Base-by-base conservation (phyloP, 768 basidiomycete genomes). In the Phanerochaete carnosa region DNA sequence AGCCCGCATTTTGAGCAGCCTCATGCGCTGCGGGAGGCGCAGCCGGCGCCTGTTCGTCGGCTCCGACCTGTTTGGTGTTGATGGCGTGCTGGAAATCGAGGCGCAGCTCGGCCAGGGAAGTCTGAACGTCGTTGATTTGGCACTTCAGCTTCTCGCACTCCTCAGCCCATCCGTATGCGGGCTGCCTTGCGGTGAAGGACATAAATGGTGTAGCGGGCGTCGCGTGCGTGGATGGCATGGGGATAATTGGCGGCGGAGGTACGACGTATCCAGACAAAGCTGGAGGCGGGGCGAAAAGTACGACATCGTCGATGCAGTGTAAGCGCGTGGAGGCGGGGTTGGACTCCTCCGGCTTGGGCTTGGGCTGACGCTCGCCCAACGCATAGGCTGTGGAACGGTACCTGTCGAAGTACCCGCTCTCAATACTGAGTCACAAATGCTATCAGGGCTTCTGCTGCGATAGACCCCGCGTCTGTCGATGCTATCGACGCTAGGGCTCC, bases 351-450 rank as follows among this genome's bases (percentile, higher is more conserved):
- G 47, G 19, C 47, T 49, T 11, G 22, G 23, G 23, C 25, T 49
- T 3, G 7, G 47, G 47, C 47, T 23, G 47, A 19, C 33, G 33
- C 33, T 35, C 33, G 6, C n/a, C n/a, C 37, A 9, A 39, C 37
- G 37, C 37, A 19, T 39, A 39, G 37, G 37, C 37, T 9, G 37
- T 39, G 15, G 43, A n/a, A n/a, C n/a, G n/a, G n/a, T n/a, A n/a
- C n/a, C n/a, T n/a, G n/a, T n/a, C n/a, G n/a, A n/a, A n/a, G n/a
- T n/a, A n/a, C n/a, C n/a, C n/a, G n/a, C n/a, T n/a, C n/a, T n/a
- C n/a, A 35, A 15, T 13, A 4, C 22, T 75, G 1, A 75, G 73
- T 43, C 73, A 73, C 57, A 74, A 66, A 22, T 43, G 8, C 8
- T 43, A 19, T 19, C 19, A 7, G 39, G 39, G 39, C 39, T 43